Conservation (phyloP, 768 basidiomycete genomes). For the Megacollybia marginata region DNA sequence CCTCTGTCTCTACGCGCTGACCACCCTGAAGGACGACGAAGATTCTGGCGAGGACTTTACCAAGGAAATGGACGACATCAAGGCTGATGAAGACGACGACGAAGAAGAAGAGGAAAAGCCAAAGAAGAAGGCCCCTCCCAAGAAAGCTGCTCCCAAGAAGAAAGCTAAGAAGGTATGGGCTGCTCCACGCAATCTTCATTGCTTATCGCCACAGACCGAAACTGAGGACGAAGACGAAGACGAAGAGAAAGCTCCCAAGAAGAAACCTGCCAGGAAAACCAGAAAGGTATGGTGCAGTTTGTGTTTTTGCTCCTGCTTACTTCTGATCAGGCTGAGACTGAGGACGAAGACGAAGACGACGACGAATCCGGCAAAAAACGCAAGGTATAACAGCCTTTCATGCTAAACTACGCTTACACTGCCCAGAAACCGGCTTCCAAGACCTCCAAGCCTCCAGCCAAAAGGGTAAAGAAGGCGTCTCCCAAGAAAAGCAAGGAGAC, state of each 20-base stretch:
- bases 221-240: slow-evolving; percentile 4
- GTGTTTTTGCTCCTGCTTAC: too few relatives aligned
- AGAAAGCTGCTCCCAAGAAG: slow-evolving; percentile 22
- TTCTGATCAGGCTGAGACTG: too few relatives aligned
- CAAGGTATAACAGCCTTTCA: too few relatives aligned
- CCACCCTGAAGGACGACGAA: slow-evolving; percentile 14
- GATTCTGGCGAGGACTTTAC: slow-evolving; percentile 39
- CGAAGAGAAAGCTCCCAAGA: slow-evolving; percentile 8
- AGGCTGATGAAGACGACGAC: slow-evolving; percentile 21
- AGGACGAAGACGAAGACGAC: too few relatives aligned
- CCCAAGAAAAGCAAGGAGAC: too few relatives aligned
- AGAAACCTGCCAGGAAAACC: neutral
- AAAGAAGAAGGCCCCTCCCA: slow-evolving; percentile 27
- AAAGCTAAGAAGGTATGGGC: slow-evolving; percentile 1
- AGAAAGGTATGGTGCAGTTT: neutral
- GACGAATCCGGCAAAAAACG: too few relatives aligned
- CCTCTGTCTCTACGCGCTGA: neutral
- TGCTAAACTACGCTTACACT: too few relatives aligned
- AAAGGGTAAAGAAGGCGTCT: too few relatives aligned
- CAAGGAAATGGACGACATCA: slow-evolving; percentile 30
- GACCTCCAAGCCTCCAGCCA: too few relatives aligned
- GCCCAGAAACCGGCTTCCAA: too few relatives aligned
- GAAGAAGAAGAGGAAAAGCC: slow-evolving; percentile 35
- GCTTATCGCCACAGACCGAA: neutral
- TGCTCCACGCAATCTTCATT: too few relatives aligned